A percentile compares a stretch with the other conserved stretches of the same genome.
These are phyloP conservation scores for Cadophora sp. DNA, from an alignment of 2,329 filamentous ascomycete species.

Conservation along the genomic window DNA sequence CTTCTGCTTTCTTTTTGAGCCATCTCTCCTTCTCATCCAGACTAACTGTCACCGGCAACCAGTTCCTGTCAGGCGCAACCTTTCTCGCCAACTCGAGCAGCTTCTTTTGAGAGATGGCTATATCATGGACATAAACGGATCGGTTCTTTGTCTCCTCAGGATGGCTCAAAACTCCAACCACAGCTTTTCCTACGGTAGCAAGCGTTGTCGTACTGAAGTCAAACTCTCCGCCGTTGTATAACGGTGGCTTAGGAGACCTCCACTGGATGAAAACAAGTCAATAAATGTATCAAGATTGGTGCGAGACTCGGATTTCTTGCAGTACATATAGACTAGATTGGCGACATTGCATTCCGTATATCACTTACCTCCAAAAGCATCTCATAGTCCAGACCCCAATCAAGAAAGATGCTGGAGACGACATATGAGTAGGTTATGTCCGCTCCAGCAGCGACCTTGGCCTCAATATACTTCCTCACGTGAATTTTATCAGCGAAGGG, in stretches of 20 bases:
- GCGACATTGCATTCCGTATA: too few species aligned
- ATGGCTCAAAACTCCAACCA: conserved; percentile 56
- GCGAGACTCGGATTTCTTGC: too few species aligned
- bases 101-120: conserved; percentile 52
- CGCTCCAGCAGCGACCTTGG: conserved; percentile 47
- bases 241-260: conserved; percentile 44
- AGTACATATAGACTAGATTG: too few species aligned
- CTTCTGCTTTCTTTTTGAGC: conserved; percentile 33
- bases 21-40: conserved; percentile 28
- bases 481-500: conserved; percentile 58
- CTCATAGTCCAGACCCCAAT: conserved; percentile 54
- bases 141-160: conserved; percentile 60
- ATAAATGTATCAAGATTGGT: too few species aligned
- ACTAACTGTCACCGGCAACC: conserved; percentile 30
- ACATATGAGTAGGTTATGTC: conserved; percentile 61
- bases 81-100: conserved; percentile 46
- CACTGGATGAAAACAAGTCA: conserved; percentile 52
- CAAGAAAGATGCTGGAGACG: conserved; percentile 62
- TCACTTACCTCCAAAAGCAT: too few species aligned
- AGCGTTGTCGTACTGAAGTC: conserved; percentile 57
- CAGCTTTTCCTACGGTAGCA: conserved; percentile 52
- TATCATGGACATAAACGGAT: conserved; percentile 53
- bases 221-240: conserved; percentile 58
- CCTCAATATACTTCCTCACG: conserved; percentile 49
- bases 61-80: conserved; percentile 41